A percentile compares a stretch with the other conserved stretches of the same genome.
phyloP scores from a whole-genome alignment of 1,284 basidiomycete species.

The Cutaneotrichosporon sp. region DNA sequence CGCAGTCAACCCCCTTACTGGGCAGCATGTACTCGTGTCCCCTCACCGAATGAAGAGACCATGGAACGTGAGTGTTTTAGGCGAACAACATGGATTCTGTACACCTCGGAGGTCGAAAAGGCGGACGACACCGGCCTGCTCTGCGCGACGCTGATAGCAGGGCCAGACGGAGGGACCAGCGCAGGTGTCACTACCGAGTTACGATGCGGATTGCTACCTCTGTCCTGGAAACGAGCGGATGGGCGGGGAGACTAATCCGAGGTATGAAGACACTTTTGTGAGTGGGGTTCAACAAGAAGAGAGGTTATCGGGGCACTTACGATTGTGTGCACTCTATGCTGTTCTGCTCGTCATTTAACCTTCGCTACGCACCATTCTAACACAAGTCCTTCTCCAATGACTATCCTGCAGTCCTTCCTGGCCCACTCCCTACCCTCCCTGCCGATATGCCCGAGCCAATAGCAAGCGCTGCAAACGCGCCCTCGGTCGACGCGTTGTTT shows the following conservation, averaged over 20 bases:
- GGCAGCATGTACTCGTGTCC: conserved; percentile 68
- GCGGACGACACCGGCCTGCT: too few relatives aligned
- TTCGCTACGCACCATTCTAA: neutral
- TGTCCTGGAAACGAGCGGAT: conserved; percentile 85
- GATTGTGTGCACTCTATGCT: too few relatives aligned
- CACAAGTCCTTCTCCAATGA: conserved; percentile 68
- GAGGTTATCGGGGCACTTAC: too few relatives aligned
- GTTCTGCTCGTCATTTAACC: too few relatives aligned
- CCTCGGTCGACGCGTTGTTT: conserved; percentile 54
- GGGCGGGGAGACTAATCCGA: conserved; percentile 65
- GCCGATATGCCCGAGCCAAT: conserved; percentile 49
- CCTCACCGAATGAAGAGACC: conserved; percentile 59
- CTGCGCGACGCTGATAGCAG: conserved; percentile 55
- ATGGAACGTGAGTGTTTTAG: conserved; percentile 39
- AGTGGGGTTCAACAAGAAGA: too few relatives aligned
- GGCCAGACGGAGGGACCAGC: conserved; percentile 73
- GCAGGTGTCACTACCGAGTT: conserved; percentile 55
- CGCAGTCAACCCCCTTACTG: conserved; percentile 47
- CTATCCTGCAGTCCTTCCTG: conserved; percentile 71
- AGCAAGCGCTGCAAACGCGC: conserved; percentile 20
- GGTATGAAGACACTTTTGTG: conserved; percentile 64
- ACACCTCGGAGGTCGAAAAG: too few relatives aligned
- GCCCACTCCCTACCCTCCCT: conserved; percentile 13
- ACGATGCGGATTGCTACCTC: conserved; percentile 80
- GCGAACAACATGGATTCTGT: too few relatives aligned